These are phyloP conservation scores for Fusarium sambucinum DNA, from an alignment of 2,329 filamentous ascomycete species.

Conservation along the genomic window DNA sequence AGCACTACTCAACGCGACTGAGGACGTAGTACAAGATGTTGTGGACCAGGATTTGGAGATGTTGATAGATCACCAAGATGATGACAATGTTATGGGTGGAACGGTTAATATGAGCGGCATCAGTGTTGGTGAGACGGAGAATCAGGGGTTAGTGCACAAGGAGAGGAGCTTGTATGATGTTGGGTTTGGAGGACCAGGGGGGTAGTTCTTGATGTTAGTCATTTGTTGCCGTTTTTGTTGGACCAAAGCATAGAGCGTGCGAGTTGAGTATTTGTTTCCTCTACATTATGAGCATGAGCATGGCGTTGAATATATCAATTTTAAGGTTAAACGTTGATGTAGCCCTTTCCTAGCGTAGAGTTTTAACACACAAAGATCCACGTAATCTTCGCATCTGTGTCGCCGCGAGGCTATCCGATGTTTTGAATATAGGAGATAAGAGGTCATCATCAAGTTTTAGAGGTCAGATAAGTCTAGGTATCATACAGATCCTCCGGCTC, in stretches of 20 bases:
- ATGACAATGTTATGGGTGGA: constrained; percentile 51
- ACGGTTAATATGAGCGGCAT: constrained; percentile 40
- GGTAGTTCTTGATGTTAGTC: constrained; percentile 8
- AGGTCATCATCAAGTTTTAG: constrained; percentile 47
- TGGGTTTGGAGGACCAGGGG: constrained; percentile 44
- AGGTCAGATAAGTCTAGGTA: constrained; percentile 50
- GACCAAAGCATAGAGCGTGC: constrained; percentile 36
- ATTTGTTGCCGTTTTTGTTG: constrained; percentile 1
- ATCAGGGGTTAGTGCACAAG: constrained; percentile 39
- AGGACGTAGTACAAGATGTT: constrained; percentile 55
- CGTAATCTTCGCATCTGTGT: not conserved
- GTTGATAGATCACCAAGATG: constrained; percentile 62
- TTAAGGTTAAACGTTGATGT: not conserved
- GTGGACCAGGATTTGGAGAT: constrained; percentile 65
- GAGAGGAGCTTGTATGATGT: constrained; percentile 49
- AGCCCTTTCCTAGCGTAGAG: not conserved
- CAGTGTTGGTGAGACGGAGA: constrained; percentile 18
- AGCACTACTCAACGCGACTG: constrained; percentile 64
- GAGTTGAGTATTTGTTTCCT: constrained; percentile 14
- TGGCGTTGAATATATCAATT: constrained; percentile 1
- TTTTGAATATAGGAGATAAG: constrained; percentile 19
- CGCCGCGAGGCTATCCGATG: not conserved
- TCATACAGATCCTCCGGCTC: constrained; percentile 54
- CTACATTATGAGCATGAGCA: constrained; percentile 23
- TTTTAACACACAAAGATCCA: not conserved